These are phyloP conservation scores for Apiotrichum akiyoshidainum DNA, from an alignment of 1,284 basidiomycete species.

Conservation along the genomic window DNA sequence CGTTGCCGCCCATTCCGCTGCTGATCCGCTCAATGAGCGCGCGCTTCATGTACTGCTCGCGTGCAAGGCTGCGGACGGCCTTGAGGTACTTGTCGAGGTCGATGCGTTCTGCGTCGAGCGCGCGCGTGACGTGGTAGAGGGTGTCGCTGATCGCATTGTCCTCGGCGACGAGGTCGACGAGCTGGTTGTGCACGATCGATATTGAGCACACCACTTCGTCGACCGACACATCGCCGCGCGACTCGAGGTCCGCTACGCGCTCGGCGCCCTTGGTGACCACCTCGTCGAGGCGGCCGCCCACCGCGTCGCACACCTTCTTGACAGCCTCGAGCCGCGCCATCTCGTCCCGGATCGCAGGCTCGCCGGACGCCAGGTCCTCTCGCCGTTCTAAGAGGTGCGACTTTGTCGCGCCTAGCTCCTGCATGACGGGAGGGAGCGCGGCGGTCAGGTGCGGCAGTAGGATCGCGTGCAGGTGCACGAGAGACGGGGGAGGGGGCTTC, in stretches of 20 bases:
- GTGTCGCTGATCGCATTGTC: slow-evolving; percentile 98
- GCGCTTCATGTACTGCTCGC: slow-evolving; percentile 75
- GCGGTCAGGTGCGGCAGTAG: slow-evolving; percentile 71
- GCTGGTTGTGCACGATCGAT: slow-evolving; percentile 94
- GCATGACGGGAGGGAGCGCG: slow-evolving; percentile 65
- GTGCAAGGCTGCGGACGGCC: slow-evolving; percentile 78
- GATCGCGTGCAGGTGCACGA: slow-evolving; percentile 75
- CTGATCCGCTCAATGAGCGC: slow-evolving; percentile 85
- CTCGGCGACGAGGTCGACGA: slow-evolving; percentile 94
- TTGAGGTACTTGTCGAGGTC: slow-evolving; percentile 89
- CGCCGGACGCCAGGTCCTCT: slow-evolving; percentile 78
- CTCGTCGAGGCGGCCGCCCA: slow-evolving; percentile 63
- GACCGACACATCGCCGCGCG: slow-evolving; percentile 59
- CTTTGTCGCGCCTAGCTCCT: slow-evolving; percentile 65
- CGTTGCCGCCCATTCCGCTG: slow-evolving; percentile 60
- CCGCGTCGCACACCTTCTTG: slow-evolving; percentile 80
- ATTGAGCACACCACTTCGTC: slow-evolving; percentile 93
- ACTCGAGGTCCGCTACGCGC: slow-evolving; percentile 65
- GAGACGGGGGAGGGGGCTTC: slow-evolving; percentile 68
- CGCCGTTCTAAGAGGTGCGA: slow-evolving; percentile 75
- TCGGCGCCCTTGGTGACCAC: slow-evolving; percentile 65
- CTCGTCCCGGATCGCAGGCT: slow-evolving; percentile 91
- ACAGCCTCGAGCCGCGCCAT: slow-evolving; percentile 92
- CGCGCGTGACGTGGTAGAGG: slow-evolving; percentile 92
- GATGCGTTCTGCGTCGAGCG: slow-evolving; percentile 83